Base-by-base conservation (phyloP, 2,329 filamentous ascomycete species). In the Teratosphaeria destructans region DNA sequence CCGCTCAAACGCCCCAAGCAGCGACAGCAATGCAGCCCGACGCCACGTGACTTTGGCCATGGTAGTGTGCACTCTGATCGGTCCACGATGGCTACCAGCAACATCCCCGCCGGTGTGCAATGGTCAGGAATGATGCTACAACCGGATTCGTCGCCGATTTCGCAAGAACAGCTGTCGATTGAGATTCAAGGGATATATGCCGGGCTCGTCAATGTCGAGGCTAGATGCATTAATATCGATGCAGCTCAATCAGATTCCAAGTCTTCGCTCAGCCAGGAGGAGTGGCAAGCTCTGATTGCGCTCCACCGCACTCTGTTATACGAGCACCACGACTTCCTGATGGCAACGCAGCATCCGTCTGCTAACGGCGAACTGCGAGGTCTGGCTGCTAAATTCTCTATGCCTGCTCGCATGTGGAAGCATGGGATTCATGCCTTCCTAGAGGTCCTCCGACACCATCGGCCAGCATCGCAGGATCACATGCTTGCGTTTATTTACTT, bases 321-420 rank as follows among this genome's bases (percentile, higher is more conserved):
- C 57, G 73, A 75, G 60, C 77, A 80, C 59, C 77, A 80, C 63
- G 78, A 80, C 59, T 80, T 80, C 59, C 92, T 96, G 60, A 77
- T 96, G 0, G 92, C 92, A 0, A 89, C 85, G 0, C 91, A 96
- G 65, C 91, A 97, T 68, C 92, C 90, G 0, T 87, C 86, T 0
- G 89, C 90, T 0, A 88, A 81, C 27, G 79, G 80, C 0, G 83
- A 86, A 0, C 71, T 97, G 0, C 80, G 82, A 3, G 78, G 83
- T 0, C 73, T 96, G 0, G 87, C 91, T 0, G 81, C 82, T 0
- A 94, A 94, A 62, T 96, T 96, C 66, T 85, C 85, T 0, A 96
- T 97, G 90, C 92, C 93, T 0, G 90, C 89, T 0, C 79, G 93
- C 0, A 94, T 97, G 89, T 97, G 94, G 94, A 81, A 90, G 0